phyloP scores from a whole-genome alignment of 192 early-diverging fungal species.

The Pecoramyces ruminantium region DNA sequence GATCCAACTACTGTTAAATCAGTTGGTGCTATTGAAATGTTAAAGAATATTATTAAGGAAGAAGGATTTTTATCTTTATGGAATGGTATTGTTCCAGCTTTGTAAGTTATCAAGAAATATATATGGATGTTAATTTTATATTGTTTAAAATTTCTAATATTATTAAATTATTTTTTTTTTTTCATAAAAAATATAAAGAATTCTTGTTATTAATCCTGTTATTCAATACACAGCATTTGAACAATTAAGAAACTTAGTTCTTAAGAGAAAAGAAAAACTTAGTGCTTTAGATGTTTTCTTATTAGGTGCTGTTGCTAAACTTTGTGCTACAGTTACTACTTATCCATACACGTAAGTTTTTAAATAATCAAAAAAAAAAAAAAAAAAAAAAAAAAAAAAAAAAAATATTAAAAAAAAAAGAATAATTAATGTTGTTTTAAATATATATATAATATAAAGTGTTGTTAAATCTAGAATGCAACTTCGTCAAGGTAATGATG shows the following conservation, averaged over 20 bases:
- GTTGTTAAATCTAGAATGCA: slow-evolving; percentile 98
- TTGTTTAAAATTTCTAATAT: too few species aligned
- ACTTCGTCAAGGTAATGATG: slow-evolving; percentile 67
- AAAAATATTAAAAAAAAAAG: too few species aligned
- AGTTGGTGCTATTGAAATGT: slow-evolving; percentile 12
- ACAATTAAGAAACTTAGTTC: slow-evolving; percentile 55
- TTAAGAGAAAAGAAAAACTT: slow-evolving; percentile 27
- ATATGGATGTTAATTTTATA: too few species aligned
- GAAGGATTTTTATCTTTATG: slow-evolving; percentile 79
- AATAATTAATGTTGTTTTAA: too few species aligned
- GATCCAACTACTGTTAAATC: slow-evolving; percentile 16
- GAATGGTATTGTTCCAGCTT: slow-evolving; percentile 80
- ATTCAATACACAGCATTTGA: slow-evolving; percentile 99
- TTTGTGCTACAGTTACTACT: slow-evolving; percentile 83
- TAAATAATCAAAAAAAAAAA: too few species aligned
- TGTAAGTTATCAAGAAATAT: slow-evolving; percentile 8
- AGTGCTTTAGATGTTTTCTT: slow-evolving; percentile 73
- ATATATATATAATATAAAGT: slow-evolving; percentile 26
- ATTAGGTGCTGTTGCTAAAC: slow-evolving; percentile 86
- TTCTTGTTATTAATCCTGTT: slow-evolving; percentile 97
- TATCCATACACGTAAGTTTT: slow-evolving; percentile 85
- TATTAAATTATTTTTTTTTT: too few species aligned
- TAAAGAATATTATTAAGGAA: slow-evolving; percentile 62
- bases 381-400: too few species aligned
- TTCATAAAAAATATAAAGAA: slow-evolving; percentile 7